These are phyloP conservation scores for Mycena leptocephala DNA, from an alignment of 768 basidiomycete genomes.

Conservation along the genomic window DNA sequence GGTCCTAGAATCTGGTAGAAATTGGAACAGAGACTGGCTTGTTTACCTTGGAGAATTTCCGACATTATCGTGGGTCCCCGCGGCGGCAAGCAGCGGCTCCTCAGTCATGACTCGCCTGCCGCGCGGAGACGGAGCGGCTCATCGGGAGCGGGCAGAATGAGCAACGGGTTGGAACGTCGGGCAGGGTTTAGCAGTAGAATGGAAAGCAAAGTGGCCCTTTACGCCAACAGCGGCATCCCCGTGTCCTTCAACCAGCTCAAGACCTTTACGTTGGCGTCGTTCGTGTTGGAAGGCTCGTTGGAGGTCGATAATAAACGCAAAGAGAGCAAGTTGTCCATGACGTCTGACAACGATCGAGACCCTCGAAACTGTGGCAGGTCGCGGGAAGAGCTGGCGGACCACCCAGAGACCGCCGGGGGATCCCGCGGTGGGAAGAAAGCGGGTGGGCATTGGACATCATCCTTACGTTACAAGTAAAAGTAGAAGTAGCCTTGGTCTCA, in stretches of 20 bases:
- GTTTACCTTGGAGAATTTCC: conserved; percentile 11
- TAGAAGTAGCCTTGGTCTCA: not conserved
- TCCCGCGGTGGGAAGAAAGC: too few relatives aligned
- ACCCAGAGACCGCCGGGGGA: not conserved
- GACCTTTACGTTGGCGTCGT: not conserved
- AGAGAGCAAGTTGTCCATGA: conserved; percentile 3
- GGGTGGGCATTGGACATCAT: not conserved
- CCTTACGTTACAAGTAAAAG: not conserved
- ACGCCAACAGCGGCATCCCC: not conserved
- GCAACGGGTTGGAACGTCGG: too few relatives aligned
- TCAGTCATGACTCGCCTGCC: too few relatives aligned
- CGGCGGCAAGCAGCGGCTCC: too few relatives aligned
- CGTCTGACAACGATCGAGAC: not conserved
- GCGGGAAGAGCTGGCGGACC: conserved; percentile 6
- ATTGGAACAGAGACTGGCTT: too few relatives aligned
- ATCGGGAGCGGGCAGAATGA: too few relatives aligned
- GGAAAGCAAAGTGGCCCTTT: not conserved
- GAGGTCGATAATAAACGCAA: not conserved
- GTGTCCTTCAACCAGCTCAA: conserved; percentile 3
- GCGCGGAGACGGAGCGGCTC: too few relatives aligned
- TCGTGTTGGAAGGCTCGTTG: not conserved
- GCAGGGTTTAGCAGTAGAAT: too few relatives aligned
- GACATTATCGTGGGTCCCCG: conserved; percentile 36
- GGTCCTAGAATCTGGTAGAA: too few relatives aligned
- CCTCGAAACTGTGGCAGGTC: not conserved